Base-by-base conservation (phyloP, 2,329 filamentous ascomycete species). In the Cladorrhinum sp. region DNA sequence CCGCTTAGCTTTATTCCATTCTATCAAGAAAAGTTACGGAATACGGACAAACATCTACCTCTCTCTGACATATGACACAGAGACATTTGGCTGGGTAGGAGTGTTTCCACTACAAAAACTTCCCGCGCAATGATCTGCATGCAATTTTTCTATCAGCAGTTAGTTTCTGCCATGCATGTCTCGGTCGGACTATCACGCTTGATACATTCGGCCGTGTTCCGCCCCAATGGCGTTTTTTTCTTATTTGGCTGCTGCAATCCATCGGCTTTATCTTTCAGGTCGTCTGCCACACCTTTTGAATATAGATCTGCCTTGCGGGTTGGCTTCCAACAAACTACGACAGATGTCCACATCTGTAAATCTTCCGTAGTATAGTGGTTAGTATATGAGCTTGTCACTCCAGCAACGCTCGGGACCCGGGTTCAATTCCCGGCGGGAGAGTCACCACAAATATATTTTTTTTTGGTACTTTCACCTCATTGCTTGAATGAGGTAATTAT, bases 321-420 rank as follows among this genome's bases (percentile, higher is more conserved):
- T n/a, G n/a, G n/a, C 23, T 24, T 24, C 22, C 49, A 50, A 50
- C 27, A 16, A 12, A 32, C 50, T 53, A 53, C 50, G 27, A 53
- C 50, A 53, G 50, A 22, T 53, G 50, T 22, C n/a, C 50, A 53
- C 50, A 53, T 16, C 50, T 53, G 50, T 53, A 23, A 53, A 53
- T 53, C 50, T 53, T 53, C 50, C 50, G 50, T 53, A 53, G 50
- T 53, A 53, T 53, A 53, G 50, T 53, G 50, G 50, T 53, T 32
- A 53, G 50, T 53, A 53, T 53, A 32, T 53, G 50, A 53, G 50
- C 50, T 53, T 53, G 50, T 53, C 50, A 53, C 16, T 38, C 50
- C 50, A 53, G 36, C 50, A 53, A 53, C 50, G 50, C 50, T 53
- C 50, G 50, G 36, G 50, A 53, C 50, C 50, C 50, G 50, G 50